Conservation (phyloP, 1,284 basidiomycete species). For the Pisolithus thermaeus region DNA sequence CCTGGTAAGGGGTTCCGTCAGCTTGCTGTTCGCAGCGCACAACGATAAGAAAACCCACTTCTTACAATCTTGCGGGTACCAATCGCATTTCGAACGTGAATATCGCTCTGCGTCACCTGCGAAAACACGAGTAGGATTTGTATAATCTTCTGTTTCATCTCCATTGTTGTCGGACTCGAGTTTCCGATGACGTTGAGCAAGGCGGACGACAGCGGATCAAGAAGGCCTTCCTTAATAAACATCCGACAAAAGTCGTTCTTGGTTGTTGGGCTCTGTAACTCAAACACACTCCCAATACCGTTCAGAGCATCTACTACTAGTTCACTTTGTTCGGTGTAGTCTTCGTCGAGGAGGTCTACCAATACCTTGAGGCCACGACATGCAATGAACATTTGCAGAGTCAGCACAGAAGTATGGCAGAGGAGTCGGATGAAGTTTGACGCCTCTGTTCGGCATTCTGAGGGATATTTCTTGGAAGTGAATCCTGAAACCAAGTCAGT, state of each 20-base stretch:
- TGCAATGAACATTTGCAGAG: conserved; percentile 96
- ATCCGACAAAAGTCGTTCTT: conserved; percentile 98
- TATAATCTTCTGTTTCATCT: conserved; percentile 85
- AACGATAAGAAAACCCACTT: conserved; percentile 47
- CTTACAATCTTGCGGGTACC: conserved; percentile 86
- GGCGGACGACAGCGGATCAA: conserved; percentile 89
- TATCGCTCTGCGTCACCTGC: conserved; percentile 92
- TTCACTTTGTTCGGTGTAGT: conserved; percentile 84
- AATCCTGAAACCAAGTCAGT: conserved; percentile 48
- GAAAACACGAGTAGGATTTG: conserved; percentile 90
- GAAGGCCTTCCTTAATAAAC: conserved; percentile 92
- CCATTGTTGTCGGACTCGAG: conserved; percentile 58
- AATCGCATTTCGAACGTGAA: conserved; percentile 86
- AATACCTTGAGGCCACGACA: conserved; percentile 92
- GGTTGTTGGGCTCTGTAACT: conserved; percentile 90
- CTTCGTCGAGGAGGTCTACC: conserved; percentile 94
- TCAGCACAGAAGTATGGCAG: conserved; percentile 88
- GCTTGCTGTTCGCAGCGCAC: neutral
- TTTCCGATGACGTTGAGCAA: conserved; percentile 83
- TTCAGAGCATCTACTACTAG: conserved; percentile 94
- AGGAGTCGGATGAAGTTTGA: conserved; percentile 92
- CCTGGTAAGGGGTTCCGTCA: conserved; percentile 40
- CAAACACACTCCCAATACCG: conserved; percentile 92
- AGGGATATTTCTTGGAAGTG: conserved; percentile 90
- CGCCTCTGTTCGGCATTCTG: conserved; percentile 91